These are phyloP conservation scores for Talaromyces ruber DNA, from an alignment of 495 filamentous ascomycete genomes.

Conservation along the genomic window DNA sequence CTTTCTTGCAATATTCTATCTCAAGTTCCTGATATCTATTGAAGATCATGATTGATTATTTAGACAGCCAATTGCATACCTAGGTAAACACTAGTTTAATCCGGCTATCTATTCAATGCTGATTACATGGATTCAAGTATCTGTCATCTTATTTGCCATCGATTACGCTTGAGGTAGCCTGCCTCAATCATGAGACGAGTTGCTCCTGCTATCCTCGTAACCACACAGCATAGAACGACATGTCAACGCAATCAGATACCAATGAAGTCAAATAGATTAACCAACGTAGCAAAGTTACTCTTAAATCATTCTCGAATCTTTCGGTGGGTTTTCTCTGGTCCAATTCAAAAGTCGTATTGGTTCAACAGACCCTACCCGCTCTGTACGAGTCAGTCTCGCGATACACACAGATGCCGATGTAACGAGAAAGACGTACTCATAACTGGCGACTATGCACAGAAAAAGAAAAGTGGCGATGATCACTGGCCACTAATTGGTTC, in stretches of 20 bases:
- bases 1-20: no score
- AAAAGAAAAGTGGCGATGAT: neutral
- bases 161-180: neutral
- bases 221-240: neutral
- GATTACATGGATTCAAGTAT: neutral
- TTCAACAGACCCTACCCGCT: neutral
- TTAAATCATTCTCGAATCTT: neutral
- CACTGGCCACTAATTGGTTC: neutral
- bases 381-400: neutral
- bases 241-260: neutral
- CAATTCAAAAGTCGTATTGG: neutral
- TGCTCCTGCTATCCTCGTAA: neutral
- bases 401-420: neutral
- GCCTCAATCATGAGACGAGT: neutral
- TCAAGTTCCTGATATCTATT: no score
- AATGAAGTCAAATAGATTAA: neutral
- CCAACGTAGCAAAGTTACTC: neutral
- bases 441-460: neutral
- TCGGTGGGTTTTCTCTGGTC: neutral
- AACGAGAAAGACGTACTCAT: neutral
- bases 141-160: neutral
- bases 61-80: neutral
- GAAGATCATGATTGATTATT: no score
- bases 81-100: neutral
- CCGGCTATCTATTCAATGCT: neutral